A percentile compares a stretch with the other conserved stretches of the same genome.
phyloP scores from a whole-genome alignment of 2,329 filamentous ascomycete species.

The Xylariomycetidae sp. region DNA sequence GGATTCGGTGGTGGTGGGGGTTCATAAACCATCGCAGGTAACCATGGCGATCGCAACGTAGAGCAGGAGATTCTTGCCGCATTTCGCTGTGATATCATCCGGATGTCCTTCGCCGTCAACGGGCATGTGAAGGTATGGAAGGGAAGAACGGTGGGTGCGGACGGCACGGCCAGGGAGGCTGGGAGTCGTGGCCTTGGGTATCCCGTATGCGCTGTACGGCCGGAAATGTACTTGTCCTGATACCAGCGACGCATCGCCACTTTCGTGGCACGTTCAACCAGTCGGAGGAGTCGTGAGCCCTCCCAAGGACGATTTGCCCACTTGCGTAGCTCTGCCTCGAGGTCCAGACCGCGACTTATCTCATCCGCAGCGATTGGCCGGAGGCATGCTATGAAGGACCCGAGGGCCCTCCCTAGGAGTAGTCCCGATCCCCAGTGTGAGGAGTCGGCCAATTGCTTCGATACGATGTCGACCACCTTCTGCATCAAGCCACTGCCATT shows the following conservation, averaged over 20 bases:
- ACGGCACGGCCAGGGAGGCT: slow-evolving; percentile 65
- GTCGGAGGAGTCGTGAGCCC: slow-evolving; percentile 74
- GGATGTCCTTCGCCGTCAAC: slow-evolving; percentile 82
- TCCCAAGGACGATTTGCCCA: slow-evolving; percentile 82
- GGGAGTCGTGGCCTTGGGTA: slow-evolving; percentile 75
- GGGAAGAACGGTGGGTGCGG: slow-evolving; percentile 87
- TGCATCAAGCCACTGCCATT: slow-evolving; percentile 76
- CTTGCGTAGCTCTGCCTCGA: slow-evolving; percentile 35
- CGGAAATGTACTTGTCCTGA: slow-evolving; percentile 66
- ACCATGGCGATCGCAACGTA: slow-evolving; percentile 80
- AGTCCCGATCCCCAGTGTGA: slow-evolving; percentile 77
- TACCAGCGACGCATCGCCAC: slow-evolving; percentile 82
- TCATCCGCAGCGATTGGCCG: slow-evolving; percentile 31
- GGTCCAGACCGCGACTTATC: slow-evolving; percentile 28
- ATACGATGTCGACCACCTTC: slow-evolving; percentile 84
- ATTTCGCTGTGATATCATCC: slow-evolving; percentile 91
- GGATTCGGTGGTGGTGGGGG: slow-evolving; percentile 78
- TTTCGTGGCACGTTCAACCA: slow-evolving; percentile 79
- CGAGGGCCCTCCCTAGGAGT: slow-evolving; percentile 50
- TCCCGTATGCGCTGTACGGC: slow-evolving; percentile 46
- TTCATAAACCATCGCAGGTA: slow-evolving; percentile 73
- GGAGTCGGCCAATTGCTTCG: slow-evolving; percentile 79
- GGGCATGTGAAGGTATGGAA: slow-evolving; percentile 98
- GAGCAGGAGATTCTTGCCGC: slow-evolving; percentile 88
- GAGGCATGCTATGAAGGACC: slow-evolving; percentile 43